A percentile compares a stretch with the other conserved stretches of the same genome.
phyloP scores from a whole-genome alignment of 768 basidiomycete genomes.

The Termitomyces sp. region DNA sequence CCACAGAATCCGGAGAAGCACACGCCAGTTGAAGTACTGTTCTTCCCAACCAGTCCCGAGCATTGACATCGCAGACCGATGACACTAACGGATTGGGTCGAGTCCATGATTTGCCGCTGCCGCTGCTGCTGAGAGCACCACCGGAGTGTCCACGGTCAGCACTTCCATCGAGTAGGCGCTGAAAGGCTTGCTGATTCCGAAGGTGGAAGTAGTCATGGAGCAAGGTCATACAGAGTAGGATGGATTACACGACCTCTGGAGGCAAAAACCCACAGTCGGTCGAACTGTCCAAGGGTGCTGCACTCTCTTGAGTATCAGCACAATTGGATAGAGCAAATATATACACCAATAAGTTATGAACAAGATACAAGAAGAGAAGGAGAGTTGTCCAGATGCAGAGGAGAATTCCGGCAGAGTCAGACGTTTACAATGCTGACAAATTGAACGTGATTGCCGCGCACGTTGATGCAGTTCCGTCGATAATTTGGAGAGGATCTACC shows the following conservation, averaged over 20 bases:
- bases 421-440: constrained; percentile 11
- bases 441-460: constrained; percentile 7
- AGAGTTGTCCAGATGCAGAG: background rate
- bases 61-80: constrained; percentile 53
- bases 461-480: background rate
- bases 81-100: constrained; percentile 35
- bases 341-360: constrained; percentile 9
- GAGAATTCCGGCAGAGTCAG: constrained; percentile 1
- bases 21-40: constrained; percentile 84
- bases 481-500: background rate
- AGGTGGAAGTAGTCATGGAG: constrained; percentile 75
- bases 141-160: constrained; percentile 30
- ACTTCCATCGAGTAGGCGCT: constrained; percentile 59
- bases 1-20: constrained; percentile 57
- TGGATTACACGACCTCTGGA: constrained; percentile 34
- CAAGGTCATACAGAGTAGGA: constrained; percentile 58
- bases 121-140: constrained; percentile 37
- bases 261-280: constrained; percentile 23
- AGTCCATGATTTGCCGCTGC: constrained; percentile 55
- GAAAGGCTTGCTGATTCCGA: constrained; percentile 71
- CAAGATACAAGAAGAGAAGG: background rate
- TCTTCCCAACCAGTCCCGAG: constrained; percentile 63
- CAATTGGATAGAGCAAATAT: constrained; percentile 12
- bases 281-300: constrained; percentile 20
- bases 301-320: constrained; percentile 17